phyloP scores from a whole-genome alignment of 1,139 yeast genomes.

The Magnusiomyces suaveolens region DNA sequence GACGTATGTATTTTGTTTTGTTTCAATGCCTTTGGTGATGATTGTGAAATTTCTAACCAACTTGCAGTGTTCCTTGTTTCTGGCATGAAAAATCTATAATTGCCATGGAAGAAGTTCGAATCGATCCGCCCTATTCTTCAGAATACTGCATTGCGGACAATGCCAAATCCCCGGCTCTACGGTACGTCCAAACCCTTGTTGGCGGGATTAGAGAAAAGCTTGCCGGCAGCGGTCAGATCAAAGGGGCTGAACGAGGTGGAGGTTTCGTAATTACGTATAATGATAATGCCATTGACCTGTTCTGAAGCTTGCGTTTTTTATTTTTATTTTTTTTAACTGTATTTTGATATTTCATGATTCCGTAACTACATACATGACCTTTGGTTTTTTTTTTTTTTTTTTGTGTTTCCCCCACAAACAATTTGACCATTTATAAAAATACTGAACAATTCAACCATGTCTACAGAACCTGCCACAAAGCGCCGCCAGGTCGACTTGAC shows the following conservation, averaged over 20 bases:
- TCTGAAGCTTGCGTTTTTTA: no score
- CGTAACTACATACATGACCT: no score
- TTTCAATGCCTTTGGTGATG: no score
- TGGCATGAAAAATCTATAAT: conserved; percentile 42
- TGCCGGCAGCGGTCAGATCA: not conserved
- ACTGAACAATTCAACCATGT: no score
- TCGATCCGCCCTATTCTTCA: conserved; percentile 43
- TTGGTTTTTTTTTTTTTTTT: no score
- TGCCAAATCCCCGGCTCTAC: conserved; percentile 36
- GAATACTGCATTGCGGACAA: conserved; percentile 32
- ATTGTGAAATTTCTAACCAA: no score
- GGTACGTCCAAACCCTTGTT: conserved; percentile 45
- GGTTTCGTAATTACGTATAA: not conserved
- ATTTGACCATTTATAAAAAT: no score
- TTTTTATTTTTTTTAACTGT: no score
- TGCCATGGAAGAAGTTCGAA: conserved; percentile 44
- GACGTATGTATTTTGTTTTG: conserved; percentile 16
- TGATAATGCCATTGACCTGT: no score
- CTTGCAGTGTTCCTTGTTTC: conserved; percentile 37
- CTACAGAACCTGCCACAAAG: no score
- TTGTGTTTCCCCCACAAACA: no score
- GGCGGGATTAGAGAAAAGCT: conserved; percentile 46
- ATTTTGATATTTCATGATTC: no score
- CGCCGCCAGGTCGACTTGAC: conserved; percentile 10
- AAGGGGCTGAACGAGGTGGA: conserved; percentile 5